These are phyloP conservation scores for Penicillium sp. DNA, from an alignment of 2,329 filamentous ascomycete species.

Conservation along the genomic window DNA sequence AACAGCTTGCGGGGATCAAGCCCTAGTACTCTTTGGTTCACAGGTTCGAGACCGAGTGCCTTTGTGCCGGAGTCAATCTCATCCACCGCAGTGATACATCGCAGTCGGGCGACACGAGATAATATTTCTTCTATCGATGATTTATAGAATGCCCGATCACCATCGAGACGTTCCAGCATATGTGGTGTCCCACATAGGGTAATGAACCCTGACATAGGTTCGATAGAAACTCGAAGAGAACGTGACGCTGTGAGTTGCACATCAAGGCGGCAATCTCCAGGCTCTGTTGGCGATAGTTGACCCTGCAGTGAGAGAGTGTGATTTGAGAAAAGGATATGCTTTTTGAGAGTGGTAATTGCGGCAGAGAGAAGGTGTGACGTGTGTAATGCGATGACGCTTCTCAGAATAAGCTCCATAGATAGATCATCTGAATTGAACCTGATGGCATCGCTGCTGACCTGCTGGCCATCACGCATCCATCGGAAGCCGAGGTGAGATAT, in stretches of 20 bases:
- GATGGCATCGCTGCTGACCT: constrained; percentile 68
- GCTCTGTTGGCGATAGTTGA: constrained; percentile 58
- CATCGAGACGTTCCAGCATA: constrained; percentile 58
- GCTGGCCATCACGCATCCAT: constrained; percentile 82
- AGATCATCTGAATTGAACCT: constrained; percentile 64
- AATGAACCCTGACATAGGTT: constrained; percentile 75
- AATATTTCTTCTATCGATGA: constrained; percentile 43
- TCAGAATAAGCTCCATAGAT: constrained; percentile 71
- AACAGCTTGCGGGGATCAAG: constrained; percentile 58
- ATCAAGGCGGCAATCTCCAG: constrained; percentile 64
- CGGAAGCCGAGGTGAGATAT: constrained; percentile 49
- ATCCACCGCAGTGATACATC: constrained; percentile 40
- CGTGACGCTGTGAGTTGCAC: constrained; percentile 67
- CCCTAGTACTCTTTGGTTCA: constrained; percentile 37
- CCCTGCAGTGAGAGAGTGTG: constrained; percentile 60
- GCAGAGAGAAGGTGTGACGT: constrained; percentile 67
- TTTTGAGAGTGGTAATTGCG: constrained; percentile 60
- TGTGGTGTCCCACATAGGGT: constrained; percentile 65
- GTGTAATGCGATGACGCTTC: constrained; percentile 72
- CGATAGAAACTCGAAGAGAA: constrained; percentile 63
- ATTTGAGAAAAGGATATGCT: constrained; percentile 60
- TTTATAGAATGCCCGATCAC: constrained; percentile 59
- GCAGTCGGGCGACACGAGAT: constrained; percentile 37
- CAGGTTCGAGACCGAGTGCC: constrained; percentile 38
- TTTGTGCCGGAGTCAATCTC: constrained; percentile 39